Conservation (phyloP, 306 rosid species). For the Trichosanthes truncata region DNA sequence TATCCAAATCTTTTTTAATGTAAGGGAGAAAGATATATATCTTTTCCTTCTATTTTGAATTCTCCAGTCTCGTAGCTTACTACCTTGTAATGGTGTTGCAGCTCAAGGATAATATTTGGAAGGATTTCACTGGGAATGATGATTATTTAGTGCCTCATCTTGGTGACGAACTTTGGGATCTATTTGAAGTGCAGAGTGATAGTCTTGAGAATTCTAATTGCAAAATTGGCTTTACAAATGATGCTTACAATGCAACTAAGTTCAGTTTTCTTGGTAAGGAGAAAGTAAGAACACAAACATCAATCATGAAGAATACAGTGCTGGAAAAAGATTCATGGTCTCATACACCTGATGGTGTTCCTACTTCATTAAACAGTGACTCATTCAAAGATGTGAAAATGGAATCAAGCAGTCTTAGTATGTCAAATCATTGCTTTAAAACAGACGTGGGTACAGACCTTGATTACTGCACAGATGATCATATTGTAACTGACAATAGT, state of each 20-base stretch:
- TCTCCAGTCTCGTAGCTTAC: background rate
- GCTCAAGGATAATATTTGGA: conserved; percentile 56
- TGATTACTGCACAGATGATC: conserved; percentile 38
- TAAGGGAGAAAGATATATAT: background rate
- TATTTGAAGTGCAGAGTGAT: conserved; percentile 24
- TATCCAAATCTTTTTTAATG: background rate
- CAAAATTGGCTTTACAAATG: conserved; percentile 22
- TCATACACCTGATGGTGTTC: conserved; percentile 33
- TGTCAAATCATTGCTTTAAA: conserved; percentile 34
- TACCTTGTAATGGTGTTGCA: conserved; percentile 28
- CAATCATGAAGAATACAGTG: conserved; percentile 28
- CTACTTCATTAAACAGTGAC: conserved; percentile 35
- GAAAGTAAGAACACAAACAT: conserved; percentile 19
- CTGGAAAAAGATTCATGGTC: conserved; percentile 60
- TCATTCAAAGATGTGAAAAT: conserved; percentile 34
- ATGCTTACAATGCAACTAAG: conserved; percentile 23
- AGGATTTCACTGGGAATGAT: conserved; percentile 41
- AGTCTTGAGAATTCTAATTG: conserved; percentile 24
- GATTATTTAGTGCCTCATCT: conserved; percentile 45
- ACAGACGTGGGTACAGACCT: conserved; percentile 28
- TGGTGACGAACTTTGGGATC: conserved; percentile 24
- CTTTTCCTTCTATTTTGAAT: background rate
- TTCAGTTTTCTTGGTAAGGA: conserved; percentile 24
- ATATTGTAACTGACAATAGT: conserved; percentile 46
- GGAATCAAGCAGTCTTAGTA: conserved; percentile 29